Evolutionary conservation across 23 red algal species (phyloP).

Genomic region (Agarophyton chilense): DNA sequence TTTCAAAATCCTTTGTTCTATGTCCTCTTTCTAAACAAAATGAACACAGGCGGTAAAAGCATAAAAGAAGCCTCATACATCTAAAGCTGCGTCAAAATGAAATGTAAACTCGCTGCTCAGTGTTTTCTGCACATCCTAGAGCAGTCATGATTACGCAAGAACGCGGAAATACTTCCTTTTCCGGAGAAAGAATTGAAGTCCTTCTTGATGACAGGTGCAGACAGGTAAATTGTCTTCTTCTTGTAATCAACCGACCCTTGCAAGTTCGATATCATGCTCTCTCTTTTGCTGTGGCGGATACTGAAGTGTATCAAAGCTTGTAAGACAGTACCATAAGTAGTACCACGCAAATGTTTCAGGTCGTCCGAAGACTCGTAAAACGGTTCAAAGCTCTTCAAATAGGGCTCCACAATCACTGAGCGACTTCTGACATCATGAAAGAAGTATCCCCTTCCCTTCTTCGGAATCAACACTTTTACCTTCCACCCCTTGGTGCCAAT

Average conservation of each 20-base stretch:
- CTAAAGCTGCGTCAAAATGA: too few species aligned
- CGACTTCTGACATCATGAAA: background rate
- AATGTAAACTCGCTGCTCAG: too few species aligned
- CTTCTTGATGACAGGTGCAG: background rate
- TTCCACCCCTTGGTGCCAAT: background rate
- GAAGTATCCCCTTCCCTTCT: background rate
- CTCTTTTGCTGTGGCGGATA: background rate
- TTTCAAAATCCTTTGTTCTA: too few species aligned
- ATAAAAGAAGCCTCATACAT: too few species aligned
- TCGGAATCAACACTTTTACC: background rate
- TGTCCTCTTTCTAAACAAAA: too few species aligned
- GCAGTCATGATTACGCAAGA: background rate
- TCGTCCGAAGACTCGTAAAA: constrained; percentile 5
- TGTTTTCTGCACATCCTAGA: constrained; percentile 4
- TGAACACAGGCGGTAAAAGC: too few species aligned
- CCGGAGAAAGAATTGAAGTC: background rate
- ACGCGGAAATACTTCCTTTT: background rate
- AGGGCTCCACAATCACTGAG: background rate
- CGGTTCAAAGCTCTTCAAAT: background rate
- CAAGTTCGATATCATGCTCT: background rate
- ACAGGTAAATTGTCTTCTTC: constrained; percentile 5
- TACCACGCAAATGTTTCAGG: background rate
- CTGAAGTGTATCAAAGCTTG: constrained; percentile 22
- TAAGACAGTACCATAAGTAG: background rate
- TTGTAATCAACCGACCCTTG: background rate